Conservation (phyloP, 108 stramenopile species). For the Hondaea fermentalgiana region DNA sequence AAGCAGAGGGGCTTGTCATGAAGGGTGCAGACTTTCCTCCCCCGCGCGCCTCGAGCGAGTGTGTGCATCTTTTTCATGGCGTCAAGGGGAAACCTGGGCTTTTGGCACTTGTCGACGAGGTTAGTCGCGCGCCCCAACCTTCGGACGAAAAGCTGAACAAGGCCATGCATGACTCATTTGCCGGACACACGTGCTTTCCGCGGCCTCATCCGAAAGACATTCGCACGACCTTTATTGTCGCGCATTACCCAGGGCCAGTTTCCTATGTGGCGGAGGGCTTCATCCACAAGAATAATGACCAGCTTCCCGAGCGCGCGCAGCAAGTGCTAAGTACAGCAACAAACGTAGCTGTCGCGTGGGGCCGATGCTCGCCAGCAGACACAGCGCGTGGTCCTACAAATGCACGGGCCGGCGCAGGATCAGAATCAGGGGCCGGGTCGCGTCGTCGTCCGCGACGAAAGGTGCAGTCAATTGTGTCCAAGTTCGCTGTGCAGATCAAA, state of each 20-base stretch:
- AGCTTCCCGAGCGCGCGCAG: neutral
- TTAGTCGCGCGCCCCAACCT: neutral
- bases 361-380: neutral
- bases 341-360: neutral
- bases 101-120: conserved; percentile 21
- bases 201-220: neutral
- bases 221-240: neutral
- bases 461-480: neutral
- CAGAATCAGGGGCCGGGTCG: neutral
- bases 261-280: conserved; percentile 17
- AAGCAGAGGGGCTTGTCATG: conserved; percentile 5
- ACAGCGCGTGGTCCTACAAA: neutral
- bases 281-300: conserved; percentile 25
- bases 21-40: conserved; percentile 4
- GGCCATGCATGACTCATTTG: neutral
- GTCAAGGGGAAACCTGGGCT: conserved; percentile 30
- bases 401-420: no score
- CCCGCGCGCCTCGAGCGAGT: neutral
- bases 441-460: neutral
- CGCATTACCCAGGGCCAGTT: conserved; percentile 28
- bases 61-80: neutral
- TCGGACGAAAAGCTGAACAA: conserved; percentile 16
- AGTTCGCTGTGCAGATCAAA: neutral
- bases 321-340: neutral
- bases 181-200: neutral